These are phyloP conservation scores for Rhododendron mucronatum DNA, from an alignment of 148 eudicot species.

Conservation along the genomic window DNA sequence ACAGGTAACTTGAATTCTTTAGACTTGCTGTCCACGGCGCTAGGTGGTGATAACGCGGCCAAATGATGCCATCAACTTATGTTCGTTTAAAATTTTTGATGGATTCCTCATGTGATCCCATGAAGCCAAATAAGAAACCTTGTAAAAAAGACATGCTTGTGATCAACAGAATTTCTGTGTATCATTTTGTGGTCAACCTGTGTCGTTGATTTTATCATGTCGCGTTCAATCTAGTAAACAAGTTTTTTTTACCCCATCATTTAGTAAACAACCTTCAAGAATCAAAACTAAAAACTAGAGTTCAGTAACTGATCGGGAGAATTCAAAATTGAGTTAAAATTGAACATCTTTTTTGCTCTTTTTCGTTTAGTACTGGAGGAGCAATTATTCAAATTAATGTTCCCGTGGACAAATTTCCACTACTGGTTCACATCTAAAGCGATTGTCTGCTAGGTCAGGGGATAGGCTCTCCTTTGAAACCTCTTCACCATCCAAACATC, in stretches of 20 bases:
- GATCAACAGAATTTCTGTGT: neutral
- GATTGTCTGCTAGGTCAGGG: neutral
- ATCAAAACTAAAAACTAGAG: too few species aligned
- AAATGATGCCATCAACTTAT: neutral
- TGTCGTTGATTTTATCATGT: too few species aligned
- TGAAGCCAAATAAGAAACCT: neutral
- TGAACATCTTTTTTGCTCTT: neutral
- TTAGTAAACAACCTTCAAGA: neutral
- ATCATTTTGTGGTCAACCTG: neutral
- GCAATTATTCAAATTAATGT: neutral
- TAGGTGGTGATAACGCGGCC: constrained; percentile 19
- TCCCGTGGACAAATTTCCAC: neutral
- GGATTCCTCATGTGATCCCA: neutral
- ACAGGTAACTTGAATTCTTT: neutral
- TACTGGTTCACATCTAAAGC: neutral
- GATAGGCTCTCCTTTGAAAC: neutral
- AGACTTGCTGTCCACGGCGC: constrained; percentile 13
- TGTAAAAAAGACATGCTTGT: neutral
- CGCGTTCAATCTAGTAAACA: too few species aligned
- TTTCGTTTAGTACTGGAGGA: neutral
- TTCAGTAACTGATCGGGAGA: neutral
- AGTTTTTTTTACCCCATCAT: too few species aligned
- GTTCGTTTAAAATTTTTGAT: neutral
- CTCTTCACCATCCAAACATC: neutral
- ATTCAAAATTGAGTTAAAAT: neutral